Evolutionary conservation across 169 alveolate genomes (phyloP).

Genomic region (Plasmodium coatneyi): DNA sequence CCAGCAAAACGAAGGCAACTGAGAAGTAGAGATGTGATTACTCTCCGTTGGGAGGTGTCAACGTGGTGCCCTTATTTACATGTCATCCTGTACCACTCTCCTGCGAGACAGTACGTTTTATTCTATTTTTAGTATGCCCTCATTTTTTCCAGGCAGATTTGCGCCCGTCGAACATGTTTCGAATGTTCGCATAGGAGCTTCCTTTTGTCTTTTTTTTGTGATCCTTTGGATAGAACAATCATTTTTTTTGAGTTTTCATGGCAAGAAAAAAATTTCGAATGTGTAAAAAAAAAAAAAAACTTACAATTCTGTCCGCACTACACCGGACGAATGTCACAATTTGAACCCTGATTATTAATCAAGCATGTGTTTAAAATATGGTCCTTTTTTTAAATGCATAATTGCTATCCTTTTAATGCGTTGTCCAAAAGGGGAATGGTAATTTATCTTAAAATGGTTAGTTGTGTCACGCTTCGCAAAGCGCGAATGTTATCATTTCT

Average conservation of each 20-base stretch:
- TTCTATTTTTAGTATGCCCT: background rate
- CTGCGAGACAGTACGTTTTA: background rate
- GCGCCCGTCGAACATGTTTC: background rate
- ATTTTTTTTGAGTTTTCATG: background rate
- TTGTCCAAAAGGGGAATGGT: background rate
- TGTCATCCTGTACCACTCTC: background rate
- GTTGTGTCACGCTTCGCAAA: background rate
- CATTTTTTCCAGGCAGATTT: background rate
- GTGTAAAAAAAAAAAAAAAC: background rate
- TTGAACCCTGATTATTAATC: background rate
- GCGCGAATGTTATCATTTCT: background rate
- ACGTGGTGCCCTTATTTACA: background rate
- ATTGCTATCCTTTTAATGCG: background rate
- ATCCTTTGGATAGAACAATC: background rate
- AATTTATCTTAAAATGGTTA: background rate
- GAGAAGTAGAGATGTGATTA: background rate
- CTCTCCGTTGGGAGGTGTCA: background rate
- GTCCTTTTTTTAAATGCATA: background rate
- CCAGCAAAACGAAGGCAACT: background rate
- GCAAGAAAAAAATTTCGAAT: background rate
- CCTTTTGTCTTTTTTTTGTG: background rate
- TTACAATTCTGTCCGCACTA: background rate
- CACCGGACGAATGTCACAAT: background rate
- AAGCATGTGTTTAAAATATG: background rate
- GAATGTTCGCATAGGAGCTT: background rate